Percentiles rank a stretch among this genome's conserved stretches.
Conservation (phyloP, 352 stramenopile species). For the Phytophthora idaei region DNA sequence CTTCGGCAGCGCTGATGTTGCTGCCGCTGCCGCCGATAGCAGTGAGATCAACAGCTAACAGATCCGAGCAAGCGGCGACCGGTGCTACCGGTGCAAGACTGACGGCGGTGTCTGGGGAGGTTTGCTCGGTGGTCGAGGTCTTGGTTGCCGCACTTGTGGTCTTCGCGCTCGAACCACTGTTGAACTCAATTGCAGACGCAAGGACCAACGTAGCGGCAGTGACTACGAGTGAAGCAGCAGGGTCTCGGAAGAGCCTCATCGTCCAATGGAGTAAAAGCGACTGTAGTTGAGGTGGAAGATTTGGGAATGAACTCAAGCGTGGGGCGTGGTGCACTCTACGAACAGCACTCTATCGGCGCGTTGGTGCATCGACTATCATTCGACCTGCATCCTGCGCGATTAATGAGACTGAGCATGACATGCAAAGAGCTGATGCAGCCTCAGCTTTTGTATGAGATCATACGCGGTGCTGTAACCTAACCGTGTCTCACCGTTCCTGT, state of each 20-base stretch:
- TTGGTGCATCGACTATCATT: conserved; percentile 21
- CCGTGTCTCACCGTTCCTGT: conserved; percentile 7
- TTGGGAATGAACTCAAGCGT: conserved; percentile 10
- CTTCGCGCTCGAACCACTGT: conserved; percentile 7
- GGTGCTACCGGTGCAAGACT: conserved; percentile 32
- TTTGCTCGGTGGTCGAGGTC: conserved; percentile 9
- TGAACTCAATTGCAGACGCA: conserved; percentile 13
- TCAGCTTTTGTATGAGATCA: background rate
- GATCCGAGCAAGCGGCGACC: conserved; percentile 28
- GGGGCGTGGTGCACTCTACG: conserved; percentile 9
- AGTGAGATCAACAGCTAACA: conserved; percentile 33
- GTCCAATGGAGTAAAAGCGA: background rate
- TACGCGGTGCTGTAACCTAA: no score
- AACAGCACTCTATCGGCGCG: conserved; percentile 11
- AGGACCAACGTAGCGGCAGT: background rate
- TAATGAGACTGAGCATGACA: conserved; percentile 3
- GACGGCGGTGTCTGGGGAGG: conserved; percentile 16
- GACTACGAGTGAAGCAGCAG: background rate
- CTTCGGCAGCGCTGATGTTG: conserved; percentile 30
- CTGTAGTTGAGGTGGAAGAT: conserved; percentile 11
- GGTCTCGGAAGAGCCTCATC: conserved; percentile 16
- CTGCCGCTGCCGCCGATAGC: conserved; percentile 33
- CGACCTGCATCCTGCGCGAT: conserved; percentile 1
- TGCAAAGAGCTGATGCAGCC: background rate
- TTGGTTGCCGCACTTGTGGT: conserved; percentile 3